These are phyloP conservation scores for Poteriospumella lacustris DNA, from an alignment of 108 stramenopile species.

Conservation along the genomic window DNA sequence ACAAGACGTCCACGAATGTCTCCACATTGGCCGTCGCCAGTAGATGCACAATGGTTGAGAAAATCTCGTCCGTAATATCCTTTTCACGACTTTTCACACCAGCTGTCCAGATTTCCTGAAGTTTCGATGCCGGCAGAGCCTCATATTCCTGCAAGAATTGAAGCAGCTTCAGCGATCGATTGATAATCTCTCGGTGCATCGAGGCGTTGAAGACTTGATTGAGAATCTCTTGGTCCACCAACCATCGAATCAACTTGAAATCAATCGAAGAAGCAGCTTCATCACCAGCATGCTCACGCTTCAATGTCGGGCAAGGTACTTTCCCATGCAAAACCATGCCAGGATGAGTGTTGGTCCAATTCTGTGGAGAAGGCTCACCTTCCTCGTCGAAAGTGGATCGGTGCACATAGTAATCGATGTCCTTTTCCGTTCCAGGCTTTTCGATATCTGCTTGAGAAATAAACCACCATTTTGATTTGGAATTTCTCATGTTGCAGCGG, in stretches of 20 bases:
- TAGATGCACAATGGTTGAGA: neutral
- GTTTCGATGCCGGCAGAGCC: neutral
- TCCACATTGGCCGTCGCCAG: neutral
- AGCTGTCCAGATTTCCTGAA: conserved; percentile 22
- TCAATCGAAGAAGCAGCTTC: conserved; percentile 67
- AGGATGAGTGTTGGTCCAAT: conserved; percentile 61
- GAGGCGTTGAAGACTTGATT: conserved; percentile 43
- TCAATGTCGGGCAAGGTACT: conserved; percentile 70
- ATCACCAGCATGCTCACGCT: conserved; percentile 69
- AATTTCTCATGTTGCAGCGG: conserved; percentile 81
- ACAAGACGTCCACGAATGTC: neutral
- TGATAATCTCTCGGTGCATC: conserved; percentile 47
- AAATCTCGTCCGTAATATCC: conserved; percentile 29
- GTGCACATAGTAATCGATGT: conserved; percentile 96
- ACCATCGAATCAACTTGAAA: conserved; percentile 40
- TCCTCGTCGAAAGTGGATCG: conserved; percentile 73
- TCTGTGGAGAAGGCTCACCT: conserved; percentile 58
- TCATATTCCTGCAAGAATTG: neutral
- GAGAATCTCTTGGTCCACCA: conserved; percentile 39
- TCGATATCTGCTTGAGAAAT: conserved; percentile 86
- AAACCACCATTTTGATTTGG: conserved; percentile 96
- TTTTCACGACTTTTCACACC: neutral
- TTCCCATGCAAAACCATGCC: conserved; percentile 58
- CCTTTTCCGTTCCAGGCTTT: conserved; percentile 91
- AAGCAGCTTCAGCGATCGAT: conserved; percentile 11